A percentile compares a stretch with the other conserved stretches of the same genome.
These are phyloP conservation scores for Phaeosphaeria sp. DNA, from an alignment of 2,329 filamentous ascomycete species.

Conservation along the genomic window DNA sequence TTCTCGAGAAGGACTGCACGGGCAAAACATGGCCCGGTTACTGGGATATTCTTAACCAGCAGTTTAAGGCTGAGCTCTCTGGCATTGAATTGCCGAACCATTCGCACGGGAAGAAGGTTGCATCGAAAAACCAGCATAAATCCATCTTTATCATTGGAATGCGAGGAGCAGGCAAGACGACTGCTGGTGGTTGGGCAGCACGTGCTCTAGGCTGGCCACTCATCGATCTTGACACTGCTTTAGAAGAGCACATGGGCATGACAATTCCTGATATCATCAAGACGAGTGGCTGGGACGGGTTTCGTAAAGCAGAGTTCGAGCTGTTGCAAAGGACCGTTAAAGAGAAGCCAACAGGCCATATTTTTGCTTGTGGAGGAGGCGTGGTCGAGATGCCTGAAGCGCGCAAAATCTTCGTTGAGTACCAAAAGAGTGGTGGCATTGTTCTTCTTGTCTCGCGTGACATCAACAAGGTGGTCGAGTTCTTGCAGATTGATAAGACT, in stretches of 20 bases:
- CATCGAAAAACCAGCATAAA: constrained; percentile 51
- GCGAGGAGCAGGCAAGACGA: constrained; percentile 96
- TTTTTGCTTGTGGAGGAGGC: constrained; percentile 94
- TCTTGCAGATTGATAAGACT: constrained; percentile 85
- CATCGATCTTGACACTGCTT: constrained; percentile 84
- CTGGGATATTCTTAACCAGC: constrained; percentile 87
- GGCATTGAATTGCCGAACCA: constrained; percentile 67
- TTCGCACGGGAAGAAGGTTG: constrained; percentile 40
- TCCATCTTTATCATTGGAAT: constrained; percentile 97
- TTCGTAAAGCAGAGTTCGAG: constrained; percentile 78
- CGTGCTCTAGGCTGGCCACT: constrained; percentile 77
- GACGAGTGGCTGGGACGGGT: constrained; percentile 82
- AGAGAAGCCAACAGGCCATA: constrained; percentile 75
- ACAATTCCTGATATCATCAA: constrained; percentile 88
- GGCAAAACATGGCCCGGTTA: constrained; percentile 99
- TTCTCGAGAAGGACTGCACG: constrained; percentile 89
- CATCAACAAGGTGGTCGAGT: constrained; percentile 86
- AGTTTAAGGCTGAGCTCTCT: constrained; percentile 77
- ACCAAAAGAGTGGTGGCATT: constrained; percentile 77
- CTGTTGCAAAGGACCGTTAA: constrained; percentile 76
- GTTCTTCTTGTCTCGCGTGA: constrained; percentile 89
- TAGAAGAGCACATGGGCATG: constrained; percentile 75
- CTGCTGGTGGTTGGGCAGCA: constrained; percentile 84
- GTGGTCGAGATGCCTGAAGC: constrained; percentile 87
- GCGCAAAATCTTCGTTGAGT: constrained; percentile 74